Evolutionary conservation across 768 basidiomycete genomes (phyloP), one percentile per base, ranked within the genome.

Genomic region (Mycena crocata): DNA sequence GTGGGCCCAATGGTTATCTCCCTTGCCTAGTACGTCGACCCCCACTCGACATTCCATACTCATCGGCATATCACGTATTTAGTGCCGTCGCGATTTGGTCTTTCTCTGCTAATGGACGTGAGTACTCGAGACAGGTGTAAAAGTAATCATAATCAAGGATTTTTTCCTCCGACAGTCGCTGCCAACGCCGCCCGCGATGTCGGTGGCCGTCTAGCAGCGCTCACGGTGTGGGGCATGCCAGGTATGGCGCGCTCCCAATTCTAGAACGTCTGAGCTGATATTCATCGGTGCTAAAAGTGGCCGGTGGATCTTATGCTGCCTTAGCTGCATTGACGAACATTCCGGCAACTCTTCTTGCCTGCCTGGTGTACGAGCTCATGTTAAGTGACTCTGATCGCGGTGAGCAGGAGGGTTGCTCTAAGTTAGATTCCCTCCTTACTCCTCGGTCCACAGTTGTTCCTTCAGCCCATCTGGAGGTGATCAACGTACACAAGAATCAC

Each of bases 101-200:
- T 35, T 92, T 80, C 73, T 80, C 86, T 4, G 78, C 84, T 5
- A 80, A 83, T 34, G 84, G 85, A 35, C 74, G 61, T 48, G 49
- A 15, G 59, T 60, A 7, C 40, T 26, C 39, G 12, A 26, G 19
- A 15, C 42, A 34, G 23, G 19, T 28, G 10, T 37, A 26, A 5
- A 9, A 49, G n/a, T 23, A 8, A 37, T 37, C 24, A 21, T 21
- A 8, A 31, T 8, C 23, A 24, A 23, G 24, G 23, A 45, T 26
- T 49, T 23, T n/a, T 32, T 31, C 19, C n/a, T 24, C 26, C 28
- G 26, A 26, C 31, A 62, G 61, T 92, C 54, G 83, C 88, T 12
- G 81, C 90, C 31, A 93, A 93, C 75, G 79, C 89, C 3, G 89
- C 90, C 24, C 89, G 91, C 71, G 91, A 92, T 72, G 28, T 93